Base-by-base conservation (phyloP, 441 rosid genomes). In the Corymbia citriodora region DNA sequence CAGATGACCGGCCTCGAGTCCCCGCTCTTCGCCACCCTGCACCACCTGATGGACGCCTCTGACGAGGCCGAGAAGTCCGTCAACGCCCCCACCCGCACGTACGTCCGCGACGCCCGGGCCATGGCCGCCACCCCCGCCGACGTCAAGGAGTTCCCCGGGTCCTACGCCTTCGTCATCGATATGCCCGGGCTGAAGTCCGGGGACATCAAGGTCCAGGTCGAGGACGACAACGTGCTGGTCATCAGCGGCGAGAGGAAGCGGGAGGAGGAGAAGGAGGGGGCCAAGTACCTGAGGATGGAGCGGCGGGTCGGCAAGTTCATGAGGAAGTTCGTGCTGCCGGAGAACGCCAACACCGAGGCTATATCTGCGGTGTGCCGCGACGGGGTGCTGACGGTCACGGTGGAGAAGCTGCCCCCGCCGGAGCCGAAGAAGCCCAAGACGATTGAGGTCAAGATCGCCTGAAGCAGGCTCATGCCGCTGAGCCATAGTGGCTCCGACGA, bases 91-190 rank as follows among this genome's bases (percentile, higher is more conserved):
- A 40, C 89, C 87, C 63, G 86, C 25, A 59, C 87, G 54, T 90
- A 90, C 54, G 89, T 90, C 23, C 91, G 89, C 27, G 91, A 90
- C 89, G 89, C 91, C 81, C 70, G 55, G 29, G 91, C 91, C 36
- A 90, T 90, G 91, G 91, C 87, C 1, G 19, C 91, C 14, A 87
- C 91, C 55, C 87, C 91, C 1, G 91, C 91, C 3, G 91, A 90
- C 59, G 89, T 90, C 52, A 87, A 86, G 50, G 91, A 90, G 87
- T 45, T 19, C 89, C 91, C 91, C 8, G 48, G 59, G 8, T 33
- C 87, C 40, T 90, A 90, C 87, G 87, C 82, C 40, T 90, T 90
- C 91, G 82, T 87, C 15, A 50, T 90, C 14, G 89, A 90, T 87
- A 90, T 87, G 91, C 89, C 89, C 0, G 91, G 91, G 48, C 87